Percentiles rank a stretch among this genome's conserved stretches.
phyloP scores from a whole-genome alignment of 768 basidiomycete species.

The Lactarius sanguifluus region DNA sequence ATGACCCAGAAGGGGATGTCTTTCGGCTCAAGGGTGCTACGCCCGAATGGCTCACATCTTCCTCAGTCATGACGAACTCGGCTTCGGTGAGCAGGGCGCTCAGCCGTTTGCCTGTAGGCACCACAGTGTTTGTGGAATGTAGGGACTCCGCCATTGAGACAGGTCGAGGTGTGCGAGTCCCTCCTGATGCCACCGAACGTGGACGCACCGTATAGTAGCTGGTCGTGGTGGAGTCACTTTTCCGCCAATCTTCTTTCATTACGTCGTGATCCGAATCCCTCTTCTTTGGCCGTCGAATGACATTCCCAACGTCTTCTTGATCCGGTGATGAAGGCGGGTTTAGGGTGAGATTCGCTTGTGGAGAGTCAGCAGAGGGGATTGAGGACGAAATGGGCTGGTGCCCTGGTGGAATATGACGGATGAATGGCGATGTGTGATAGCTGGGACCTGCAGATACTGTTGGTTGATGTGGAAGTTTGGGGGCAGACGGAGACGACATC shows the following conservation, averaged over 20 bases:
- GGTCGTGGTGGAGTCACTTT: slow-evolving; percentile 75
- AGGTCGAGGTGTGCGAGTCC: slow-evolving; percentile 58
- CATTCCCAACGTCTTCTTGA: slow-evolving; percentile 32
- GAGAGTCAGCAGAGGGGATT: slow-evolving; percentile 13
- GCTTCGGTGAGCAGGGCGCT: slow-evolving; percentile 68
- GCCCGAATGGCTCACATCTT: slow-evolving; percentile 38
- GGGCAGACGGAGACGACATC: slow-evolving; percentile 29
- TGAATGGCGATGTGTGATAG: slow-evolving; percentile 13
- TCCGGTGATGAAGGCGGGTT: slow-evolving; percentile 30
- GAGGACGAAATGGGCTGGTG: background rate
- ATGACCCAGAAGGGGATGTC: slow-evolving; percentile 46
- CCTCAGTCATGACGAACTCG: slow-evolving; percentile 66
- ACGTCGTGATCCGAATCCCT: slow-evolving; percentile 35
- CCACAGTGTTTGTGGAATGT: slow-evolving; percentile 70
- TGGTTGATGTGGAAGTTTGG: slow-evolving; percentile 17
- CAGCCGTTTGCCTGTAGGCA: slow-evolving; percentile 62
- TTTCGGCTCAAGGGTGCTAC: slow-evolving; percentile 30
- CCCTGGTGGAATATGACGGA: slow-evolving; percentile 7
- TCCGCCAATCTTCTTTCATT: slow-evolving; percentile 71
- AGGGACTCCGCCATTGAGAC: slow-evolving; percentile 78
- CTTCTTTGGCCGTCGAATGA: slow-evolving; percentile 31
- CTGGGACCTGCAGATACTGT: slow-evolving; percentile 20
- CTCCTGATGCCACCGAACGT: slow-evolving; percentile 40
- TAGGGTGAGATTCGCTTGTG: background rate
- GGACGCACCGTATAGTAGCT: slow-evolving; percentile 72